Evolutionary conservation across 2,329 filamentous ascomycete genomes (phyloP).

Genomic region (Alternaria rosae): DNA sequence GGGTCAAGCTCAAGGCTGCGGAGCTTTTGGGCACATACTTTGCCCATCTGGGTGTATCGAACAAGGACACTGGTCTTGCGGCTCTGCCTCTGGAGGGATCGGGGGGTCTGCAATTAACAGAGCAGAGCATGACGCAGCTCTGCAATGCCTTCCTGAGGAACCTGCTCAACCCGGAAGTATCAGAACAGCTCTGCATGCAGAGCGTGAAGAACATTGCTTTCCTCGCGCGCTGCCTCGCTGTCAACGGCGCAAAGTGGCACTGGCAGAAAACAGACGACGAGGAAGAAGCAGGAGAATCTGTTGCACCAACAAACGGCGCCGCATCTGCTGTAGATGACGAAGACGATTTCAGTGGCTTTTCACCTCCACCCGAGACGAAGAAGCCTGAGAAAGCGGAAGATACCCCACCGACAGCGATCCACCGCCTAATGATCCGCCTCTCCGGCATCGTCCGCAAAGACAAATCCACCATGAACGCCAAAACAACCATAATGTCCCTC

Average conservation of each 20-base stretch:
- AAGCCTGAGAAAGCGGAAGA: conserved; percentile 30
- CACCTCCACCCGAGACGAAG: conserved; percentile 24
- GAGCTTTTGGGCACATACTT: conserved; percentile 80
- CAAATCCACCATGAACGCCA: conserved; percentile 71
- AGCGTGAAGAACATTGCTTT: conserved; percentile 84
- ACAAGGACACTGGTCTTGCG: conserved; percentile 60
- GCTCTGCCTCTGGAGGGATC: conserved; percentile 72
- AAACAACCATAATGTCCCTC: conserved; percentile 77
- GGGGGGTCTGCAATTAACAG: conserved; percentile 72
- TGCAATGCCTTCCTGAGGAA: conserved; percentile 64
- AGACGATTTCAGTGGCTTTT: conserved; percentile 40
- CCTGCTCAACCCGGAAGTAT: conserved; percentile 69
- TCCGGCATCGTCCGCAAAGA: conserved; percentile 77
- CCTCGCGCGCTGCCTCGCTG: conserved; percentile 71
- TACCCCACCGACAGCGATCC: conserved; percentile 61
- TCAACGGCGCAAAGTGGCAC: conserved; percentile 62
- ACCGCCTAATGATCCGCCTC: conserved; percentile 80
- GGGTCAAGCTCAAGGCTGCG: conserved; percentile 79
- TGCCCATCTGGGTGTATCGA: conserved; percentile 75
- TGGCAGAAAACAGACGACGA: conserved; percentile 55
- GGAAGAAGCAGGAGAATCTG: conserved; percentile 50
- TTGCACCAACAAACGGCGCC: conserved; percentile 47
- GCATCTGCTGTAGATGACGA: conserved; percentile 44
- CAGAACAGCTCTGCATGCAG: conserved; percentile 79
- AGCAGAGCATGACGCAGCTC: conserved; percentile 68